phyloP scores from a whole-genome alignment of 305 asterid species.

The Fraxinus sp. region DNA sequence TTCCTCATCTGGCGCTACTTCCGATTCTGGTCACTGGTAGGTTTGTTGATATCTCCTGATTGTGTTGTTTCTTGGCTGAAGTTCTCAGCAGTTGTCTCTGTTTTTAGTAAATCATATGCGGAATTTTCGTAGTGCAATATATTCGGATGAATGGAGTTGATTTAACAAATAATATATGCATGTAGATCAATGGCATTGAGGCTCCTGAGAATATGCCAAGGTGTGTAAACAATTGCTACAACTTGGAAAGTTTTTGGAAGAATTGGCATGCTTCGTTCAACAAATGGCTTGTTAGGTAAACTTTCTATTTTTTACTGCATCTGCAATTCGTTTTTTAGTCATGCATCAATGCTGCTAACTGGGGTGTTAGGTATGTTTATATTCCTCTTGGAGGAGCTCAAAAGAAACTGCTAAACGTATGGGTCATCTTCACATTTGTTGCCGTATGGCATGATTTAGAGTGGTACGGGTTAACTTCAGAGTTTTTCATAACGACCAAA shows the following conservation, averaged over 20 bases:
- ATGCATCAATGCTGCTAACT: constrained; percentile 11
- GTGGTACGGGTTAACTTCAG: constrained; percentile 55
- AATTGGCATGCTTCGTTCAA: constrained; percentile 99
- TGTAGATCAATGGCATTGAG: constrained; percentile 89
- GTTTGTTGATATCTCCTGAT: constrained; percentile 20
- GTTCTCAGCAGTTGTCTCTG: not conserved
- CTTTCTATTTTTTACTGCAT: constrained; percentile 4
- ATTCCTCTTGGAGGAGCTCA: constrained; percentile 94
- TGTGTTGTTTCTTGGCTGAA: constrained; percentile 17
- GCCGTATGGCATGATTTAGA: constrained; percentile 98
- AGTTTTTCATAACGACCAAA: constrained; percentile 9
- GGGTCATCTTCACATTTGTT: constrained; percentile 97
- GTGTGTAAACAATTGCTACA: constrained; percentile 91
- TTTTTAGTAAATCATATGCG: not conserved
- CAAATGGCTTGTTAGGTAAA: constrained; percentile 97
- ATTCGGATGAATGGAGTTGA: constrained; percentile 16
- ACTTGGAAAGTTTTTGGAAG: constrained; percentile 92
- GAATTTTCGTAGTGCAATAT: constrained; percentile 6
- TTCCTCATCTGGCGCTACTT: constrained; percentile 96
- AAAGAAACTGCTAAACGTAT: constrained; percentile 83
- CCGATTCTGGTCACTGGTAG: constrained; percentile 91
- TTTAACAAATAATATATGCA: constrained; percentile 17
- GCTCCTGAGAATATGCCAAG: constrained; percentile 96
- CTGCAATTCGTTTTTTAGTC: constrained; percentile 14
- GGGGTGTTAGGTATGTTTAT: constrained; percentile 68